A percentile compares a stretch with the other conserved stretches of the same genome.
Evolutionary conservation across 352 stramenopile genomes (phyloP).

Genomic region (Pythium vanterpoolii): DNA sequence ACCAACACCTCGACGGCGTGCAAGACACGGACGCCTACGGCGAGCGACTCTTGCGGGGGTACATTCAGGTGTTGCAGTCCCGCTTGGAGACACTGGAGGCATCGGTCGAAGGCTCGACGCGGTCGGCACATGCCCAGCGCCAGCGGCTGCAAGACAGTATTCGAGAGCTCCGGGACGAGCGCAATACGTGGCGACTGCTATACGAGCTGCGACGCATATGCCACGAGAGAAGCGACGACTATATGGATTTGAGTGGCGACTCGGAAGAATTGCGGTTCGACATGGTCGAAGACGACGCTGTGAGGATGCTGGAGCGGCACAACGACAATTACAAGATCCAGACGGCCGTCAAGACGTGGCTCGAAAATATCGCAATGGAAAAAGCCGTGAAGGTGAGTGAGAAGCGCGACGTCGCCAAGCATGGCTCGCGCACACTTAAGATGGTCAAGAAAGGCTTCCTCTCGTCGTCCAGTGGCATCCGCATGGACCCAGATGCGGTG

Average conservation of each 20-base stretch:
- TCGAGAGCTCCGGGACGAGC: slow-evolving; percentile 67
- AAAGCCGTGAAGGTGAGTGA: slow-evolving; percentile 56
- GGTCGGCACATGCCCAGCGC: slow-evolving; percentile 15
- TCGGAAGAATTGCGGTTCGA: slow-evolving; percentile 55
- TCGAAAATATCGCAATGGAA: slow-evolving; percentile 81
- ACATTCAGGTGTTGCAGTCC: slow-evolving; percentile 74
- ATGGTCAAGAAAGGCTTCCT: slow-evolving; percentile 53
- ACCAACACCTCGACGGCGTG: slow-evolving; percentile 63
- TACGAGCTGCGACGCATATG: slow-evolving; percentile 74
- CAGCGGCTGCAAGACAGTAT: slow-evolving; percentile 47
- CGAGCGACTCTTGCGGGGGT: slow-evolving; percentile 68
- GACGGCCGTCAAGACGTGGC: slow-evolving; percentile 66
- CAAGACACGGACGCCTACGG: slow-evolving; percentile 70
- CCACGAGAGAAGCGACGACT: slow-evolving; percentile 29
- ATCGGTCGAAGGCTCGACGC: slow-evolving; percentile 19
- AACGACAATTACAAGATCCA: slow-evolving; percentile 74
- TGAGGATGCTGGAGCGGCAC: slow-evolving; percentile 51
- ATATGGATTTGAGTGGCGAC: slow-evolving; percentile 31
- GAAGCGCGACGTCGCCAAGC: slow-evolving; percentile 37
- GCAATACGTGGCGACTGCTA: slow-evolving; percentile 81
- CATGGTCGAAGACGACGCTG: slow-evolving; percentile 76
- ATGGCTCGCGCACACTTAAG: slow-evolving; percentile 56
- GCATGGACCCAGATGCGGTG: slow-evolving; percentile 70
- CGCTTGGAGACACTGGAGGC: slow-evolving; percentile 54
- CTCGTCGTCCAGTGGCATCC: slow-evolving; percentile 21